Evolutionary conservation across 2,329 filamentous ascomycete genomes (phyloP).

Genomic region (Aspergillus fumigatus): DNA sequence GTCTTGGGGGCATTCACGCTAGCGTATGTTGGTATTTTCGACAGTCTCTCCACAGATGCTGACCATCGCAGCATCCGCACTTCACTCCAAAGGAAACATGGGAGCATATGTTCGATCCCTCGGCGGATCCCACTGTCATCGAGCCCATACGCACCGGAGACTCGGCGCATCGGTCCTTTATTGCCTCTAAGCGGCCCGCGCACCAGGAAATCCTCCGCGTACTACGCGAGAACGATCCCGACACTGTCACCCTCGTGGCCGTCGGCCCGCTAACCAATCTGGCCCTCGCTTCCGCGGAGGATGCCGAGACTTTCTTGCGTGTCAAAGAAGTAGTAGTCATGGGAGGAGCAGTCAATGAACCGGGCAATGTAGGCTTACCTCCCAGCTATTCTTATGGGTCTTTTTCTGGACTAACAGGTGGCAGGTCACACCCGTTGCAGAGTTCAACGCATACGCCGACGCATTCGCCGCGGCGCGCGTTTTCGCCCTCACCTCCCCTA

Average conservation of each 20-base stretch:
- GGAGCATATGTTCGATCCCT: slow-evolving; percentile 61
- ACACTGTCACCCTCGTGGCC: slow-evolving; percentile 84
- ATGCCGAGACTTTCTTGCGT: slow-evolving; percentile 82
- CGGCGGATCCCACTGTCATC: slow-evolving; percentile 41
- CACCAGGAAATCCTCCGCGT: slow-evolving; percentile 87
- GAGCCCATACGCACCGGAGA: slow-evolving; percentile 41
- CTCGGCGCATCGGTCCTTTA: slow-evolving; percentile 56
- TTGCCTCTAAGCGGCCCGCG: slow-evolving; percentile 66
- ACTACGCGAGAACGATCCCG: slow-evolving; percentile 71
- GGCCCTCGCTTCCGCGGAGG: slow-evolving; percentile 79
- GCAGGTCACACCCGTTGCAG: slow-evolving; percentile 67
- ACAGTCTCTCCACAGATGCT: slow-evolving; percentile 10
- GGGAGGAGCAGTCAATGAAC: slow-evolving; percentile 76
- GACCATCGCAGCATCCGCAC: slow-evolving; percentile 58
- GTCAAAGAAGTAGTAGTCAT: slow-evolving; percentile 92
- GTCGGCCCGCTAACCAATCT: slow-evolving; percentile 92
- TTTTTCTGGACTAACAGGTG: neutral
- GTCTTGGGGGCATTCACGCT: slow-evolving; percentile 68
- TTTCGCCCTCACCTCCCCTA: slow-evolving; percentile 70
- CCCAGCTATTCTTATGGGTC: neutral
- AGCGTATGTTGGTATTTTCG: slow-evolving; percentile 31
- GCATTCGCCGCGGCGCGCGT: slow-evolving; percentile 70
- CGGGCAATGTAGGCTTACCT: slow-evolving; percentile 67
- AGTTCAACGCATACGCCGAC: slow-evolving; percentile 96
- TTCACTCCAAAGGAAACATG: slow-evolving; percentile 70